Conservation (phyloP, 1,284 basidiomycete genomes). For the Lignosus rhinocerotis region DNA sequence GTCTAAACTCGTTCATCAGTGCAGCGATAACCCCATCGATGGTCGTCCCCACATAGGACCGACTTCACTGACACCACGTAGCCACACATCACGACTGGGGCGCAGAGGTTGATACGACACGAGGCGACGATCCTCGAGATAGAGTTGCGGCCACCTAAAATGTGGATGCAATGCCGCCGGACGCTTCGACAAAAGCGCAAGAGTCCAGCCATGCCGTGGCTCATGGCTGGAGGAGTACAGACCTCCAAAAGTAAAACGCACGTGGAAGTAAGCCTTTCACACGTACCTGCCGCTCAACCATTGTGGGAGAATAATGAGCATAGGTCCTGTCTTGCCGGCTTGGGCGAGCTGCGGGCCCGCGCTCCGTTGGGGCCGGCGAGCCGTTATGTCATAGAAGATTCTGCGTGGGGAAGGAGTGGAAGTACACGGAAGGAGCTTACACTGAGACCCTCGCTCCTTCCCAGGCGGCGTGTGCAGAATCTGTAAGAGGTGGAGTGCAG, state of each 20-base stretch:
- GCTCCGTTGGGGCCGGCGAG: slow-evolving; percentile 24
- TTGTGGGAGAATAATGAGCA: not conserved
- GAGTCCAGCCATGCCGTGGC: no score
- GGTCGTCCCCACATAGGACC: not conserved
- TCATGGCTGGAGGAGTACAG: not conserved
- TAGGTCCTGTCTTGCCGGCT: slow-evolving; percentile 2
- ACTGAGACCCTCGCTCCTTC: slow-evolving; percentile 6
- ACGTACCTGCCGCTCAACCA: slow-evolving; percentile 8
- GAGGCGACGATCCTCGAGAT: not conserved
- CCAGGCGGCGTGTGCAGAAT: slow-evolving; percentile 11
- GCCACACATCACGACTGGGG: no score
- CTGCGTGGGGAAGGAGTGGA: slow-evolving; percentile 9
- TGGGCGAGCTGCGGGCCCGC: slow-evolving; percentile 19
- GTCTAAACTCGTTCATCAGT: slow-evolving; percentile 6
- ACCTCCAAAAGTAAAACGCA: slow-evolving; percentile 1
- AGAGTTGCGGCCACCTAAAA: not conserved
- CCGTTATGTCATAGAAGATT: slow-evolving; percentile 16
- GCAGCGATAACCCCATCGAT: not conserved
- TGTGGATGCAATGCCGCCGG: not conserved
- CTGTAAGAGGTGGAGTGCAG: slow-evolving; percentile 11
- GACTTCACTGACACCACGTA: not conserved
- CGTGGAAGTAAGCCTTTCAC: slow-evolving; percentile 8
- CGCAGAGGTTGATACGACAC: not conserved
- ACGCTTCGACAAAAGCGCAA: not conserved
- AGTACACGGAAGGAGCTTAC: slow-evolving; percentile 20